These are phyloP conservation scores for Venturia nashicola DNA, from an alignment of 2,329 filamentous ascomycete species.

Conservation along the genomic window DNA sequence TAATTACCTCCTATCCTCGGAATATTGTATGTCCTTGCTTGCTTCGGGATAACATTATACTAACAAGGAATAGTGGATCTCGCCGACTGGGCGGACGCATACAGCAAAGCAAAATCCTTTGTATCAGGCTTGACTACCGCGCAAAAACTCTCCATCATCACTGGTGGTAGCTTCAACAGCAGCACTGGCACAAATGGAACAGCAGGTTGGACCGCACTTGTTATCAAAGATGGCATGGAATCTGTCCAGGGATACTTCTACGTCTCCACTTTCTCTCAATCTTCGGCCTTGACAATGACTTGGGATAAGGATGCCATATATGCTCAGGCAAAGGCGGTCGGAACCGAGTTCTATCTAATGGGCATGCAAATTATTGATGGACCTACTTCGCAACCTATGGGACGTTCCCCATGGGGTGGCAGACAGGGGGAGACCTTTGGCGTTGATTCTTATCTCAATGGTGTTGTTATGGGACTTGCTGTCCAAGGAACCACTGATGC, in stretches of 20 bases:
- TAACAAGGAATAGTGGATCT: background rate
- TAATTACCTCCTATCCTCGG: background rate
- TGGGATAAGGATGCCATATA: conserved; percentile 17
- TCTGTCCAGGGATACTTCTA: conserved; percentile 26
- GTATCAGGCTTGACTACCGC: conserved; percentile 25
- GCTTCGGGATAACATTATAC: background rate
- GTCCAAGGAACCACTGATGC: conserved; percentile 70
- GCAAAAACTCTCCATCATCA: conserved; percentile 29
- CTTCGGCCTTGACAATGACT: conserved; percentile 25
- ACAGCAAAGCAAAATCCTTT: conserved; percentile 27
- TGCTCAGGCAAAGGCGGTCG: background rate
- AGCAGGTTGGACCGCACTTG: conserved; percentile 25
- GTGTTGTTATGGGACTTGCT: conserved; percentile 57
- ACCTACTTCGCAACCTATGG: conserved; percentile 37
- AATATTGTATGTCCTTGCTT: background rate
- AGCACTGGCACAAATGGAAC: conserved; percentile 23
- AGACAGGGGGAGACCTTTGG: conserved; percentile 61
- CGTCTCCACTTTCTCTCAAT: conserved; percentile 26
- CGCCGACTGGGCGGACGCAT: conserved; percentile 24
- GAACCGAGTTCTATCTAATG: background rate
- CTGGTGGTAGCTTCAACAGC: conserved; percentile 22
- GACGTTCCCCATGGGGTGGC: conserved; percentile 54
- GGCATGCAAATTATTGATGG: background rate
- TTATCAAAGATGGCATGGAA: conserved; percentile 28
- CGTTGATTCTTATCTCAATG: conserved; percentile 65